Conservation (phyloP, 129 eudicot genomes). For the Logfia minima region DNA sequence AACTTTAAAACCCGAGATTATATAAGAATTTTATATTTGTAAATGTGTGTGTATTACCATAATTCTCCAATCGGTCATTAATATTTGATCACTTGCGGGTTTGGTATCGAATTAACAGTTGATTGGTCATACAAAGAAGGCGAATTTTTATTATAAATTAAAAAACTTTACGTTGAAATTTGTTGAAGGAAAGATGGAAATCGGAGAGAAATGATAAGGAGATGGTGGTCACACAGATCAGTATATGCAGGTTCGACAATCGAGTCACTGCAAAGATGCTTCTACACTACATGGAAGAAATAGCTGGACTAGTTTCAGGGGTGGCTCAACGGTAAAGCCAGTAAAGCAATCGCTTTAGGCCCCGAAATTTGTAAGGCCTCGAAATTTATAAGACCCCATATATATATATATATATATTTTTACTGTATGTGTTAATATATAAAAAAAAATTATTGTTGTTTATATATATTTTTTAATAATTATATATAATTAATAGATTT, state of each 20-base stretch:
- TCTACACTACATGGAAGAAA: slow-evolving; percentile 47
- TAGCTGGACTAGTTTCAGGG: too few relatives aligned
- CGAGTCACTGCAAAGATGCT: slow-evolving; percentile 51
- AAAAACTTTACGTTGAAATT: background rate
- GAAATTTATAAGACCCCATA: too few relatives aligned
- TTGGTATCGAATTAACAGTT: background rate
- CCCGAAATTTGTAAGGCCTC: too few relatives aligned
- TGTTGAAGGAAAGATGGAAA: slow-evolving; percentile 37
- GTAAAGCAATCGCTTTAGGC: too few relatives aligned
- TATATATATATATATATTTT: too few relatives aligned
- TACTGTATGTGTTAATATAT: too few relatives aligned
- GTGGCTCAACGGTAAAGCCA: too few relatives aligned
- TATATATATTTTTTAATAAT: too few relatives aligned
- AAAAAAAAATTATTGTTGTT: too few relatives aligned
- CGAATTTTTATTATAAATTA: background rate
- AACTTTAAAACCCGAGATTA: too few relatives aligned
- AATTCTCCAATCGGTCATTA: background rate
- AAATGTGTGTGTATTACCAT: background rate
- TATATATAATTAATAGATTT: too few relatives aligned
- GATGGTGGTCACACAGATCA: slow-evolving; percentile 45
- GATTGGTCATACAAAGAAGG: slow-evolving; percentile 2
- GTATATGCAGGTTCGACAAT: slow-evolving; percentile 55
- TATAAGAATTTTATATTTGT: too few relatives aligned
- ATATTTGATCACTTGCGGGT: background rate
- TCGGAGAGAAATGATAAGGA: slow-evolving; percentile 38